These are phyloP conservation scores for Cladobotryum protrusum DNA, from an alignment of 2,329 filamentous ascomycete species.

Conservation along the genomic window DNA sequence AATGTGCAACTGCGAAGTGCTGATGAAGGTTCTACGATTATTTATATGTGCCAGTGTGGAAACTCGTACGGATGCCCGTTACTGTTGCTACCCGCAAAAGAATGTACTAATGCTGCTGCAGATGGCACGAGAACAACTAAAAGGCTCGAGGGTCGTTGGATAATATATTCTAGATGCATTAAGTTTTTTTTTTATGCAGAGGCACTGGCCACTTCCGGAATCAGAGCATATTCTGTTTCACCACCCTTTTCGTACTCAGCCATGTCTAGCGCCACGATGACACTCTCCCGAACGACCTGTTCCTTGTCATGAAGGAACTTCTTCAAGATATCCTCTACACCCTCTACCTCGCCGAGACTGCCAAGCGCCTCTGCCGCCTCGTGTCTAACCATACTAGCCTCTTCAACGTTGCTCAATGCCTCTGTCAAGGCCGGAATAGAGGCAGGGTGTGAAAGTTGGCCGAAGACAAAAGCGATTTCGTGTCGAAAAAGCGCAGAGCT, in stretches of 20 bases:
- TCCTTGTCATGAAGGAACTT: slow-evolving; percentile 85
- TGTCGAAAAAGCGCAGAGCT: slow-evolving; percentile 90
- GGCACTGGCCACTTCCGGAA: slow-evolving; percentile 56
- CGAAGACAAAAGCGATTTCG: slow-evolving; percentile 97
- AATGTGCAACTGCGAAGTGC: slow-evolving; percentile 83
- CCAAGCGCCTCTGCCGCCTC: slow-evolving; percentile 95
- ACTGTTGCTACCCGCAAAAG: slow-evolving; percentile 1
- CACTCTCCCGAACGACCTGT: slow-evolving; percentile 87
- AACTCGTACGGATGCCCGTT: slow-evolving; percentile 57
- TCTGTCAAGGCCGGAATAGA: slow-evolving; percentile 84
- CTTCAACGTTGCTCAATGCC: slow-evolving; percentile 69
- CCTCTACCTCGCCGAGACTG: slow-evolving; percentile 86
- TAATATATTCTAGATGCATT: no score
- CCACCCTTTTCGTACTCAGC: slow-evolving; percentile 91
- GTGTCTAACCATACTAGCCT: slow-evolving; percentile 94
- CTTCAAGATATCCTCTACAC: slow-evolving; percentile 80
- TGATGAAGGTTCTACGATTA: slow-evolving; percentile 90
- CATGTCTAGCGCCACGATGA: slow-evolving; percentile 95
- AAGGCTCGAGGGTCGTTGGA: neutral
- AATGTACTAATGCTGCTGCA: slow-evolving; percentile 24
- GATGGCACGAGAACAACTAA: slow-evolving; percentile 56
- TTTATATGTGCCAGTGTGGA: slow-evolving; percentile 83
- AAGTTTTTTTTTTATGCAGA: slow-evolving; percentile 26
- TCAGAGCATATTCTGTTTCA: slow-evolving; percentile 84
- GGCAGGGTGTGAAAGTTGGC: slow-evolving; percentile 91